phyloP scores from a whole-genome alignment of 83 land plant genomes.

The Thuja plicata region DNA sequence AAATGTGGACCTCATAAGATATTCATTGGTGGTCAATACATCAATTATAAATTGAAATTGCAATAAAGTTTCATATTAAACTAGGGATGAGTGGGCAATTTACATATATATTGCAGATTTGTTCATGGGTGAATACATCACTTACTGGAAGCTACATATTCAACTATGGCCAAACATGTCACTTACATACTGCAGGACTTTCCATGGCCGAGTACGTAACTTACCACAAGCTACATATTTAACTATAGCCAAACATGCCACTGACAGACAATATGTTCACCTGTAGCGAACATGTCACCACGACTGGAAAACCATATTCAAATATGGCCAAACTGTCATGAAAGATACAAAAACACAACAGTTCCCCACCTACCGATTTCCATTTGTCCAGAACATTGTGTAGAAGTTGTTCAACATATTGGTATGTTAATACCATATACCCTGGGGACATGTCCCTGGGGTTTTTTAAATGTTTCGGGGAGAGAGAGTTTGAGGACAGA shows the following conservation, averaged over 20 bases:
- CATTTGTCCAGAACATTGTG: background rate
- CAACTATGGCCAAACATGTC: background rate
- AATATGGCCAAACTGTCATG: background rate
- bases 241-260: background rate
- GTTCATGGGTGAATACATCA: background rate
- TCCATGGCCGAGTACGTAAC: background rate
- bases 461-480: too few relatives aligned
- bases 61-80: too few relatives aligned
- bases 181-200: background rate
- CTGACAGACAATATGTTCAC: background rate
- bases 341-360: background rate
- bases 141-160: background rate
- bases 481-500: too few relatives aligned
- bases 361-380: background rate
- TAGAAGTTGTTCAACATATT: background rate
- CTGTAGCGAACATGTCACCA: background rate
- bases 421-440: background rate
- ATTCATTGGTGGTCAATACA: background rate
- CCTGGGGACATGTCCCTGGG: too few relatives aligned
- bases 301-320: background rate
- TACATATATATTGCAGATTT: background rate
- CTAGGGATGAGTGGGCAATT: too few relatives aligned
- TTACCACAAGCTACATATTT: background rate
- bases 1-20: background rate
- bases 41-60: background rate